Evolutionary conservation across 75 land plant species (phyloP), one percentile per base, ranked within the genome.

Genomic region (Isoetes taiwanensis): DNA sequence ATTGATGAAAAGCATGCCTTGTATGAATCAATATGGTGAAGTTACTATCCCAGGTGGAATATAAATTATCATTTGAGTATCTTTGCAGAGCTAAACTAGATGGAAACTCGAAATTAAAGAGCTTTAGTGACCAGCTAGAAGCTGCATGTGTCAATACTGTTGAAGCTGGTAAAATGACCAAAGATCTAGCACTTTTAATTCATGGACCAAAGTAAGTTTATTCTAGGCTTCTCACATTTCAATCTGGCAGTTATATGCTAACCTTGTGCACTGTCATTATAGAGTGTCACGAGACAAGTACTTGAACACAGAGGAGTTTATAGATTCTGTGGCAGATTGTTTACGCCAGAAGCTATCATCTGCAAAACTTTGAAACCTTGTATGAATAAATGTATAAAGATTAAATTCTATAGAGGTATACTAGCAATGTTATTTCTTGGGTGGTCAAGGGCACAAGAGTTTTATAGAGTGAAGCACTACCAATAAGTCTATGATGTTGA

Each of bases 121-220:
- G 72, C 30, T 86, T 85, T 62, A 70, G 58, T 50, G 61, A 58
- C 24, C 79, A 82, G 56, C 62, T 86, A 34, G 91, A 86, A 55
- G 65, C 72, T 54, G 73, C 80, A 2, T 82, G 91, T 69, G 64
- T 86, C 48, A 86, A 67, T 30, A 79, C 83, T 34, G 91, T 86
- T 17, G 91, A 86, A 35, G 34, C 78, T 32, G 91, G 91, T 14
- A 86, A 82, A 41, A 86, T 86, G 91, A 86, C 91, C 34, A 86
- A 86, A 65, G 91, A 86, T 69, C 83, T 86, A 33, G 86, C 91
- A 31, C 31, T 85, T 33, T 54, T 86, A 33, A 40, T 72, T 34
- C 91, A 82, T 60, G 91, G 91, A 5, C 65, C 86, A 29, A 79
- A 72, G 91, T 81, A 57, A 65, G 71, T 75, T 56, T 56, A 21